Evolutionary conservation across 495 filamentous ascomycete genomes (phyloP), one percentile per base, ranked within the genome.

Genomic region (Physcia stellaris): DNA sequence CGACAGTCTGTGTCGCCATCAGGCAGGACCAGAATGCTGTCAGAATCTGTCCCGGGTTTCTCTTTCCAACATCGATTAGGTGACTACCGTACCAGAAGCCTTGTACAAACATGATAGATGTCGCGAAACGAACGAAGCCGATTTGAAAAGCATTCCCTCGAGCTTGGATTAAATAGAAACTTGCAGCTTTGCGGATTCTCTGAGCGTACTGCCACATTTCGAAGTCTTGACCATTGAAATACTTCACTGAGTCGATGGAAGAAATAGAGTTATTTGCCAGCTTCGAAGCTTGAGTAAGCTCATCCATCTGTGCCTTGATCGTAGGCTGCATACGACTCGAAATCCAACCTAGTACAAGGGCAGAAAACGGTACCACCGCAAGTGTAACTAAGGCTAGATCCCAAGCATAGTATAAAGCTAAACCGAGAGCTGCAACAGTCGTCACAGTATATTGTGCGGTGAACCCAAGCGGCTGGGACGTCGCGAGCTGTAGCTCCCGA

Each of bases 31-130:
- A 92, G 45, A 95, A 93, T 0, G 85, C 82, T 2, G 85, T 87
- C 31, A 94, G 53, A 13, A 94, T 73, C 33, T 77, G 66, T 5
- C 80, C 87, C 1, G 84, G 60, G 11, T 67, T 66, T 27, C 73
- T 58, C 13, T 67, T 53, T 2, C 66, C 68, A 5, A 59, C 52
- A 9, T 57, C 57, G 15, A 86, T 73, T 5, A 93, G 63, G 1
- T 67, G 56, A 35, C 76, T 73, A 0, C 86, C 87, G 54, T 86
- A 93, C 74, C 83, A 95, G 48, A 98, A 95, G 0, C 87, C 88
- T 47, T 86, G 73, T 1, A 93, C 80, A 40, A 96, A 94, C 60
- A 96, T 79, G 2, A 67, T 66, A 12, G 86, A 70, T 24, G 77
- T 78, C 59, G 83, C 71, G 46, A 93, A 67, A 30, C 79, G 77